Evolutionary conservation across 176 grass and related monocot genomes (phyloP).

Genomic region (Triticum urartu): DNA sequence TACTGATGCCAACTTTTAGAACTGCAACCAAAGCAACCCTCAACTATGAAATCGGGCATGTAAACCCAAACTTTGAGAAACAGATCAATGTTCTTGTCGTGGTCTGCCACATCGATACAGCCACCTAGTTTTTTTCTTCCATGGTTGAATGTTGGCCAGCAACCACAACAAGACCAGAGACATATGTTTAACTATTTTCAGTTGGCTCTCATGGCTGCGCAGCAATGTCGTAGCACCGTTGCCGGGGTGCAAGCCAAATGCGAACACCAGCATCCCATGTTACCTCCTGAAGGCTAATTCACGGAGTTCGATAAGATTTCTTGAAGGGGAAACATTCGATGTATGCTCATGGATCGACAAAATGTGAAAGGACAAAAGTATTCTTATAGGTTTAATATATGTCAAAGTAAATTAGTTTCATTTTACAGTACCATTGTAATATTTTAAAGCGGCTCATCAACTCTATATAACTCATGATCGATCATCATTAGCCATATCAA

Average conservation of each 20-base stretch:
- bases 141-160: neutral
- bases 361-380: neutral
- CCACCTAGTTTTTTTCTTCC: neutral
- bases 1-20: neutral
- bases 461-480: too few relatives aligned
- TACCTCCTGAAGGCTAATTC: neutral
- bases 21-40: neutral
- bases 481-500: too few relatives aligned
- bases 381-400: neutral
- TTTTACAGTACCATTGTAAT: too few relatives aligned
- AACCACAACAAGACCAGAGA: neutral
- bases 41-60: too few relatives aligned
- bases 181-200: neutral
- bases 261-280: neutral
- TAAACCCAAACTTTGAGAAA: too few relatives aligned
- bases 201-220: neutral
- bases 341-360: neutral
- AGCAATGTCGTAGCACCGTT: neutral
- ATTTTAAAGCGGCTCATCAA: too few relatives aligned
- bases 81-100: too few relatives aligned
- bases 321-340: neutral
- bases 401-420: too few relatives aligned
- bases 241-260: neutral
- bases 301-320: neutral
- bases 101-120: neutral